Evolutionary conservation across 345 rosid species (phyloP).

Genomic region (Dovyalis caffra): DNA sequence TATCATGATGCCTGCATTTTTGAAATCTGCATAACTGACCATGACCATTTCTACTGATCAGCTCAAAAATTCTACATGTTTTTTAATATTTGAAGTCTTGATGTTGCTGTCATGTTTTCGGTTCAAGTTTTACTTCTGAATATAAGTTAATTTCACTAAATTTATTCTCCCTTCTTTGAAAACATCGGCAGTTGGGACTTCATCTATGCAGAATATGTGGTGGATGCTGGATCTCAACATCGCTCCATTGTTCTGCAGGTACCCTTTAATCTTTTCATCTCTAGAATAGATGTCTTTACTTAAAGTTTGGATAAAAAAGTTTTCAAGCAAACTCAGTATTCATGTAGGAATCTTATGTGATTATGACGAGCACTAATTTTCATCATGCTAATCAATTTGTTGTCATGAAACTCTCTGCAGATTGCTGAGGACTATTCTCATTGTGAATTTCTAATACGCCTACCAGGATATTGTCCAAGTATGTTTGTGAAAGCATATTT

Average conservation of each 20-base stretch:
- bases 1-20: no score
- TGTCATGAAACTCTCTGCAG: slow-evolving; percentile 37
- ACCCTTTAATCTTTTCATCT: neutral
- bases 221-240: slow-evolving; percentile 95
- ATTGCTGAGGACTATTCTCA: slow-evolving; percentile 99
- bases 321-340: no score
- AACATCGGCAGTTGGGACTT: slow-evolving; percentile 80
- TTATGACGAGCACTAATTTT: neutral
- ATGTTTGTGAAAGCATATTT: slow-evolving; percentile 25
- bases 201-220: slow-evolving; percentile 95
- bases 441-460: slow-evolving; percentile 91
- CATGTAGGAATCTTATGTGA: no score
- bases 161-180: neutral
- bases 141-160: neutral
- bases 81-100: no score
- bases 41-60: no score
- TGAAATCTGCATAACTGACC: no score
- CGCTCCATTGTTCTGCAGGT: slow-evolving; percentile 99
- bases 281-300: neutral
- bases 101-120: neutral
- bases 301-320: no score
- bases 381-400: slow-evolving; percentile 7
- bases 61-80: no score
- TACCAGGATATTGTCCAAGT: slow-evolving; percentile 99
- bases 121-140: neutral